phyloP scores from a whole-genome alignment of 768 basidiomycete genomes.

The Strobilomyces echinocephalus region DNA sequence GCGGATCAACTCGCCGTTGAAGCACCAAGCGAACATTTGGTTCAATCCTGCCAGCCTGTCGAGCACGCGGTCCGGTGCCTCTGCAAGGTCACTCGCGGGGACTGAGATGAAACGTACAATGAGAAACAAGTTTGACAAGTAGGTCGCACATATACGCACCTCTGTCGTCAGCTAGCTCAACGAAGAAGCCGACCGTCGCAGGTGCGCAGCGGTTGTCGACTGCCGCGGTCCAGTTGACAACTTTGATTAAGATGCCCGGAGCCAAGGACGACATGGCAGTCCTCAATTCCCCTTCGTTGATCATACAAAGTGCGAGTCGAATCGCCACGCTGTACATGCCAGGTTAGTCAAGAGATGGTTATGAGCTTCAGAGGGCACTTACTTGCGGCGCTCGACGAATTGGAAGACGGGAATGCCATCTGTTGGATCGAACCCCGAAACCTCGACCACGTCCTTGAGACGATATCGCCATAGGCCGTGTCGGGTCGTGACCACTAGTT shows the following conservation, averaged over 20 bases:
- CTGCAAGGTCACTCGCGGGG: background rate
- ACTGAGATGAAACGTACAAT: no score
- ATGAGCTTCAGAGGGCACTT: background rate
- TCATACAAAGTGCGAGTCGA: background rate
- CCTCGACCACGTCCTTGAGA: no score
- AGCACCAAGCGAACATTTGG: background rate
- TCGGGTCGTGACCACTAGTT: background rate
- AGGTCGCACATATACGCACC: background rate
- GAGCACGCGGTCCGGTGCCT: slow-evolving; percentile 1
- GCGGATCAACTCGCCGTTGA: background rate
- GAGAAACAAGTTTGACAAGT: background rate
- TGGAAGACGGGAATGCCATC: background rate
- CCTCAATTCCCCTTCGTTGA: background rate
- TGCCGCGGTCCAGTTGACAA: slow-evolving; percentile 11
- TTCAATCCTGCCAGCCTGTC: background rate
- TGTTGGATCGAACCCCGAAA: background rate
- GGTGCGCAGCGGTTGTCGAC: background rate
- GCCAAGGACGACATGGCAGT: background rate
- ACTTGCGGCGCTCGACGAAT: background rate
- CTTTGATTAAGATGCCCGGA: background rate
- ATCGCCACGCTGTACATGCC: background rate
- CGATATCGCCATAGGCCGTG: background rate
- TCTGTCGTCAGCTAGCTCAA: slow-evolving; percentile 1
- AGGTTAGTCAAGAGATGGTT: background rate
- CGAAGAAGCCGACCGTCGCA: slow-evolving; percentile 10